A percentile compares a stretch with the other conserved stretches of the same genome.
phyloP scores from a whole-genome alignment of 2,329 filamentous ascomycete genomes.

The Fusarium oligoseptatum region DNA sequence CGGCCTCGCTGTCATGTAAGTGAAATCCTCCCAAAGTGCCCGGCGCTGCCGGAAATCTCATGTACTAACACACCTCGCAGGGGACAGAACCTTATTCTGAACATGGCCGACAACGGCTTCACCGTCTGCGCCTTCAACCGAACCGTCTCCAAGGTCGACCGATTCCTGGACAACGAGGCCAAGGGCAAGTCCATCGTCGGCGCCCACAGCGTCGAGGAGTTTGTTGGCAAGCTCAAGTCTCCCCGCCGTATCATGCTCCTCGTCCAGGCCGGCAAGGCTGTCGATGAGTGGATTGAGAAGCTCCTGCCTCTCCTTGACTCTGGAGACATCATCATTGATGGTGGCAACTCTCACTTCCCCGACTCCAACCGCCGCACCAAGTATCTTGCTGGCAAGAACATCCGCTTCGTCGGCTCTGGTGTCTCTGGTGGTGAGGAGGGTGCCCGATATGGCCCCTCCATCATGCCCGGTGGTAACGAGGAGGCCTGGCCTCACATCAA shows the following conservation, averaged over 20 bases:
- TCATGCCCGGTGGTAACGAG: slow-evolving; percentile 99
- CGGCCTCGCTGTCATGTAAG: slow-evolving; percentile 90
- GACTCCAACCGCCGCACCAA: slow-evolving; percentile 97
- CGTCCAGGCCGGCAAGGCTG: slow-evolving; percentile 97
- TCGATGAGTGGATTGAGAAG: slow-evolving; percentile 98
- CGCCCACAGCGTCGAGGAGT: slow-evolving; percentile 93
- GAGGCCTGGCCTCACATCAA: slow-evolving; percentile 98
- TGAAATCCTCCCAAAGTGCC: slow-evolving; percentile 39
- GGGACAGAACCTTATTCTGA: slow-evolving; percentile 90
- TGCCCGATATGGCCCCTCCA: slow-evolving; percentile 94
- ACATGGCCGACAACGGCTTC: slow-evolving; percentile 92
- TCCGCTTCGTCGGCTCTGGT: slow-evolving; percentile 96
- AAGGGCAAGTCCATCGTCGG: slow-evolving; percentile 97
- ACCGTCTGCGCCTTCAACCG: slow-evolving; percentile 99
- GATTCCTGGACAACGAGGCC: slow-evolving; percentile 90
- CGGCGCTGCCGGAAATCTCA: slow-evolving; percentile 29
- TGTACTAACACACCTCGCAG: slow-evolving; percentile 51
- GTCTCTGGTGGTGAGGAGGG: slow-evolving; percentile 99
- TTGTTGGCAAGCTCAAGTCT: slow-evolving; percentile 95
- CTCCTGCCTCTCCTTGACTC: slow-evolving; percentile 85
- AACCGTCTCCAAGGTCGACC: slow-evolving; percentile 97
- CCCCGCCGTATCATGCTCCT: slow-evolving; percentile 98
- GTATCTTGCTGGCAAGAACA: slow-evolving; percentile 88
- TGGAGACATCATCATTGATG: slow-evolving; percentile 99
- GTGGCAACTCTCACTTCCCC: slow-evolving; percentile 98